Evolutionary conservation across 257 asterid genomes (phyloP), one percentile per base, ranked within the genome.

Genomic region (Solanum arcanum): DNA sequence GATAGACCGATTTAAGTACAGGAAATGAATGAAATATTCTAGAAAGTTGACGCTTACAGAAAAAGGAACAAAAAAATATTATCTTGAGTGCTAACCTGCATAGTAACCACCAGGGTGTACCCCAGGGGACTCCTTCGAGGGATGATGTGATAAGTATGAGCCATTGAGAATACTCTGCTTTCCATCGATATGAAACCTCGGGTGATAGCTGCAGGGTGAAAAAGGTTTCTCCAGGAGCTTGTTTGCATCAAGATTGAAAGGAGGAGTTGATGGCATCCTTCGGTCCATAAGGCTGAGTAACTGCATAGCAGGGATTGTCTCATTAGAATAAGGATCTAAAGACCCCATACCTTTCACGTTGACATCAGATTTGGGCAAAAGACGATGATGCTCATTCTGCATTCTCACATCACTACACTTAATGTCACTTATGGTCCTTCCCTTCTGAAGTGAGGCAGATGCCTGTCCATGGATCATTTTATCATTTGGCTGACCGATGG

Each of bases 241-340:
- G 85, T 49, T 80, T 49, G 85, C 12, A 10, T 80, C 96, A 39
- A 89, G 68, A 84, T 90, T 86, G 86, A 87, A 91, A 59, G 94
- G 44, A 9, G 86, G 60, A 49, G 86, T 78, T 0, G 95, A 88
- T 33, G 86, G 86, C 39, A 91, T 86, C 44, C 92, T 85, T 64
- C 89, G 93, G 84, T 96, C 94, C 98, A 94, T 95, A 89, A 95
- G 88, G 72, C 96, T 94, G 21, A 95, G 92, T 90, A 96, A 84
- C 85, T 94, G 97, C 98, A 96, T 90, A 35, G 98, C 98, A 15
- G 95, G 98, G 88, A 95, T 96, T 27, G 93, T 91, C 13, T 94
- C 95, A 16, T 94, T 94, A 16, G 91, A 86, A 86, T 93, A 93
- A 76, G 93, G 87, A 86, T 94, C 98, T 56, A 89, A 72, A 15